phyloP scores from a whole-genome alignment of 306 rosid species.

The Glycyrrhiza uralensis region DNA sequence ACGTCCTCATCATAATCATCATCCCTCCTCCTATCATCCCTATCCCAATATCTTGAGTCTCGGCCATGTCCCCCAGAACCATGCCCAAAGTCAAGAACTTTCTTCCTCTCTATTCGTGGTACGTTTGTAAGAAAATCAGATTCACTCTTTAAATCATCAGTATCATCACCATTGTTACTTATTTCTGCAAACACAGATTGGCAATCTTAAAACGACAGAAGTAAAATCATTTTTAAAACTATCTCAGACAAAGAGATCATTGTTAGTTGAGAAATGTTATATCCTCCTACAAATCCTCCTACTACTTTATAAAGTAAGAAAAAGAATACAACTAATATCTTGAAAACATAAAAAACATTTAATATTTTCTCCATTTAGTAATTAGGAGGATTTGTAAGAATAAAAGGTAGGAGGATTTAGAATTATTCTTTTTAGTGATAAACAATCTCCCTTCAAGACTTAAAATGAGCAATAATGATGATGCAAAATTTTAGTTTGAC shows the following conservation, averaged over 20 bases:
- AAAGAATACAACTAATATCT: no score
- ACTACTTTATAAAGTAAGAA: no score
- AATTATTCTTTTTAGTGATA: background rate
- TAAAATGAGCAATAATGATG: background rate
- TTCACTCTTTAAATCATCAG: constrained; percentile 57
- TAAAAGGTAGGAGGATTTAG: no score
- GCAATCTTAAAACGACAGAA: constrained; percentile 20
- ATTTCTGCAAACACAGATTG: constrained; percentile 48
- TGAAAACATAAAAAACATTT: no score
- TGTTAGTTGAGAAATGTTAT: no score
- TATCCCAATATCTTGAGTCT: constrained; percentile 96
- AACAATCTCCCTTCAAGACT: background rate
- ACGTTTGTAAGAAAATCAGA: constrained; percentile 82
- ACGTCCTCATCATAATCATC: constrained; percentile 74
- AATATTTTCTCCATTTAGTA: no score
- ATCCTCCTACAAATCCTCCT: no score
- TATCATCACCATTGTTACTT: constrained; percentile 38
- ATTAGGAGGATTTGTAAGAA: no score
- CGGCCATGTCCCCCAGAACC: constrained; percentile 70
- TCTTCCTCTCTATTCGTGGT: constrained; percentile 60
- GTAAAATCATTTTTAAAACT: background rate
- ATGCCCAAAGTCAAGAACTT: constrained; percentile 77
- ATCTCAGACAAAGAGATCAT: background rate
- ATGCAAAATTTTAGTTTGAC: background rate
- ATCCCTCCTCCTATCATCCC: constrained; percentile 96